A percentile compares a stretch with the other conserved stretches of the same genome.
phyloP scores from a whole-genome alignment of 495 filamentous ascomycete genomes.

The Talaromyces wortmannii region DNA sequence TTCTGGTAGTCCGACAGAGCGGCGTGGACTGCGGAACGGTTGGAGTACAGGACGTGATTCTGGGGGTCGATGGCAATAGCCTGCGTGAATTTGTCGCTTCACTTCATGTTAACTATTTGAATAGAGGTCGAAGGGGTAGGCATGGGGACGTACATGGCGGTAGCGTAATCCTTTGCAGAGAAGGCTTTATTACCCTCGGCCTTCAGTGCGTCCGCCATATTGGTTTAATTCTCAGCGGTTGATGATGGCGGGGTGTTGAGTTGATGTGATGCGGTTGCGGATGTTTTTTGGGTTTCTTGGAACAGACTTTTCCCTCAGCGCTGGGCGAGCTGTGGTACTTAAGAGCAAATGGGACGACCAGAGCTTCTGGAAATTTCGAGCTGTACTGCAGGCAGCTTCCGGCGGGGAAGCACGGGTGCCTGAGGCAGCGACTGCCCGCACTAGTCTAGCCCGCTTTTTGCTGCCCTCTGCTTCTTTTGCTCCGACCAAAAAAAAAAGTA shows the following conservation, averaged over 20 bases:
- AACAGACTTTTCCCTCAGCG: neutral
- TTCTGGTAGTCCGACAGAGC: slow-evolving; percentile 81
- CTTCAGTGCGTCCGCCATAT: slow-evolving; percentile 65
- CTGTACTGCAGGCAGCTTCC: neutral
- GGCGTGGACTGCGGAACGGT: slow-evolving; percentile 91
- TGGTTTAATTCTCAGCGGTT: neutral
- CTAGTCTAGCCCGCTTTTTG: neutral
- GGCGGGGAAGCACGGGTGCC: neutral
- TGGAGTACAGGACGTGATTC: slow-evolving; percentile 97
- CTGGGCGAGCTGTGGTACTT: neutral
- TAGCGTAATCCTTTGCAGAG: slow-evolving; percentile 89
- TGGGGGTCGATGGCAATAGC: slow-evolving; percentile 81
- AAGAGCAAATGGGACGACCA: neutral
- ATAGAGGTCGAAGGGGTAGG: neutral
- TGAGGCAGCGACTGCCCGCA: neutral
- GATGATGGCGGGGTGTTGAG: neutral
- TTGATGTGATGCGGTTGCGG: neutral
- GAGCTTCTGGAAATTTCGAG: slow-evolving; percentile 47
- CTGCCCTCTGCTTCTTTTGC: too few species aligned
- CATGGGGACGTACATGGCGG: slow-evolving; percentile 71
- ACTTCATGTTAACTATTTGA: neutral
- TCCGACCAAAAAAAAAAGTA: too few species aligned
- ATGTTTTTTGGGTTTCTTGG: neutral
- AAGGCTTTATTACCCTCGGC: slow-evolving; percentile 98
- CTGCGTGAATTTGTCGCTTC: slow-evolving; percentile 85